These are phyloP conservation scores for Rhodotorula sp. DNA, from an alignment of 1,284 basidiomycete species.

Conservation along the genomic window DNA sequence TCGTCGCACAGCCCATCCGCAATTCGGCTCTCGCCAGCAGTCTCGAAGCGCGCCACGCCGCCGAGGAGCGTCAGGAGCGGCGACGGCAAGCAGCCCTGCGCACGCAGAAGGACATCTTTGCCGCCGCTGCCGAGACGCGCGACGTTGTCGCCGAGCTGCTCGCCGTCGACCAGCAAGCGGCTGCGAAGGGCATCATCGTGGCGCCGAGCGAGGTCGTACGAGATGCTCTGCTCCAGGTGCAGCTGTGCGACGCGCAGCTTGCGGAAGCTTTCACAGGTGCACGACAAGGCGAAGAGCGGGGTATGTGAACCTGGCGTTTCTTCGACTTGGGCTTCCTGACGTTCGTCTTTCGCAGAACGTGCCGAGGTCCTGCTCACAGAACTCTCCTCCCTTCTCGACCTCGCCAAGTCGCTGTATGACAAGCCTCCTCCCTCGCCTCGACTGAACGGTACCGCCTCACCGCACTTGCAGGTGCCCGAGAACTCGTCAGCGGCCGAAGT, in stretches of 20 bases:
- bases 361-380: conserved; percentile 30
- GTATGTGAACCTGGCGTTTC: conserved; percentile 1
- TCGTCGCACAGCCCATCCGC: conserved; percentile 54
- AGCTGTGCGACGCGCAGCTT: conserved; percentile 45
- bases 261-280: conserved; percentile 38
- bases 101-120: conserved; percentile 55
- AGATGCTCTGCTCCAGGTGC: conserved; percentile 50
- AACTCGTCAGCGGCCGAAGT: neutral
- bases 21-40: conserved; percentile 52
- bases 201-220: conserved; percentile 69
- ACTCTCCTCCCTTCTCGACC: conserved; percentile 31
- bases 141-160: conserved; percentile 63
- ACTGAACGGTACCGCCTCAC: neutral
- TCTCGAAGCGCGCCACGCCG: conserved; percentile 50
- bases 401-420: conserved; percentile 15
- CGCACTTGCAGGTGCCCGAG: neutral
- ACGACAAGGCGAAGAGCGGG: conserved; percentile 44
- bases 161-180: conserved; percentile 60
- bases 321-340: neutral
- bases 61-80: conserved; percentile 33
- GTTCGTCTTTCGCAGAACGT: conserved; percentile 8
- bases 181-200: conserved; percentile 64
- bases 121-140: conserved; percentile 56
- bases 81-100: conserved; percentile 14
- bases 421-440: neutral